Conservation (phyloP, 441 rosid species). For the Brassica balearica region DNA sequence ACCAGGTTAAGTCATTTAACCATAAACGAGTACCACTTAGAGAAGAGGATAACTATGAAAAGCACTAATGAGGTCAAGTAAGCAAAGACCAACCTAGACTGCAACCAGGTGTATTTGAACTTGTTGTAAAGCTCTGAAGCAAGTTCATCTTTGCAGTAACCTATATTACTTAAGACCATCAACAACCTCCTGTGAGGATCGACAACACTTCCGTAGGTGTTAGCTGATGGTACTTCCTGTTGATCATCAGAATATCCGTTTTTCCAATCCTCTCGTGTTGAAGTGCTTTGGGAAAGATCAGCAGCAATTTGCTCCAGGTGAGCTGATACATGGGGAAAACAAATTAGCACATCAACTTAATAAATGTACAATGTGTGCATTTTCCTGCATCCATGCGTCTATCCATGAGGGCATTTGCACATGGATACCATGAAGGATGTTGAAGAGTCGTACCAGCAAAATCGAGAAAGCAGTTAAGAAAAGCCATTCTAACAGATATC, state of each 20-base stretch:
- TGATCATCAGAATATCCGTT: constrained; percentile 69
- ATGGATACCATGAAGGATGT: background rate
- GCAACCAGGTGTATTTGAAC: constrained; percentile 81
- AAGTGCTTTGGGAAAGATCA: constrained; percentile 71
- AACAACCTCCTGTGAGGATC: constrained; percentile 82
- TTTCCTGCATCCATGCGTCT: background rate
- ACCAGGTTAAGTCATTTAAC: constrained; percentile 9
- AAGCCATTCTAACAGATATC: constrained; percentile 89
- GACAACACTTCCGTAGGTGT: constrained; percentile 65
- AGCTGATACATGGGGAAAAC: constrained; percentile 52
- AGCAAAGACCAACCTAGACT: constrained; percentile 57
- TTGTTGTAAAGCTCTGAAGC: constrained; percentile 81
- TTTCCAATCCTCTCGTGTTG: constrained; percentile 56
- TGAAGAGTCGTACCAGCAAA: constrained; percentile 75
- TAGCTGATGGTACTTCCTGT: constrained; percentile 50
- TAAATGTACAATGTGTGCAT: background rate
- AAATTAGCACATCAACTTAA: constrained; percentile 18
- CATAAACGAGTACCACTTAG: constrained; percentile 8
- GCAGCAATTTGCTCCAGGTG: constrained; percentile 83
- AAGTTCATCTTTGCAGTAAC: constrained; percentile 97
- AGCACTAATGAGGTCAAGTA: constrained; percentile 25
- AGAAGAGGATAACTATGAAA: constrained; percentile 13
- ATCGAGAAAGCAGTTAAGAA: constrained; percentile 94
- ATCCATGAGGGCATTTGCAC: constrained; percentile 5
- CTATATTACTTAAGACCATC: constrained; percentile 90